Conservation (phyloP, 805 yeast genomes). For the Yarrowia keelungensis region DNA sequence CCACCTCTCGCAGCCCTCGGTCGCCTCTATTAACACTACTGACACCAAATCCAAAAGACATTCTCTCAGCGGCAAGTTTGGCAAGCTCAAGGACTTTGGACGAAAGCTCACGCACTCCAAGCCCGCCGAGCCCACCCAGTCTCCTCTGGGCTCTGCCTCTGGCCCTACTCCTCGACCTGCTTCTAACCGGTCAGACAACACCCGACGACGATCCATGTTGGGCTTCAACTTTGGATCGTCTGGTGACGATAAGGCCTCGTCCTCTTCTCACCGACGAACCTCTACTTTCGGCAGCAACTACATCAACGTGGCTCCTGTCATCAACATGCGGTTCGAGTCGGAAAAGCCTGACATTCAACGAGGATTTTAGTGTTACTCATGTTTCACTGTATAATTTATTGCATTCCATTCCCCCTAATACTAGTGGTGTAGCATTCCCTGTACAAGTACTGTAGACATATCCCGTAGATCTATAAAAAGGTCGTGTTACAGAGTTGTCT, state of each 20-base stretch:
- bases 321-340: slow-evolving; percentile 36
- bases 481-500: no score
- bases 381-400: slow-evolving; percentile 24
- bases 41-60: slow-evolving; percentile 19
- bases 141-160: neutral
- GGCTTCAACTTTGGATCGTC: slow-evolving; percentile 20
- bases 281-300: neutral
- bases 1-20: neutral
- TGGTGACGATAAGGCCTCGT: neutral
- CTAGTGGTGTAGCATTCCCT: no score
- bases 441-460: no score
- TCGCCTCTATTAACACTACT: neutral
- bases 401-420: neutral
- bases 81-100: slow-evolving; percentile 32
- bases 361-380: slow-evolving; percentile 14
- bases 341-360: slow-evolving; percentile 26
- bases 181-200: slow-evolving; percentile 10
- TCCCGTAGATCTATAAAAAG: no score
- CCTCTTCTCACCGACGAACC: neutral
- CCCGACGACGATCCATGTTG: slow-evolving; percentile 25
- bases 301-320: slow-evolving; percentile 26
- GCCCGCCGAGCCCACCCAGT: neutral
- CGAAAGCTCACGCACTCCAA: slow-evolving; percentile 18
- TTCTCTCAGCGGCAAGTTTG: slow-evolving; percentile 32
- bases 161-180: slow-evolving; percentile 11